phyloP scores from a whole-genome alignment of 805 yeast genomes.

The Teunomyces kruisii region DNA sequence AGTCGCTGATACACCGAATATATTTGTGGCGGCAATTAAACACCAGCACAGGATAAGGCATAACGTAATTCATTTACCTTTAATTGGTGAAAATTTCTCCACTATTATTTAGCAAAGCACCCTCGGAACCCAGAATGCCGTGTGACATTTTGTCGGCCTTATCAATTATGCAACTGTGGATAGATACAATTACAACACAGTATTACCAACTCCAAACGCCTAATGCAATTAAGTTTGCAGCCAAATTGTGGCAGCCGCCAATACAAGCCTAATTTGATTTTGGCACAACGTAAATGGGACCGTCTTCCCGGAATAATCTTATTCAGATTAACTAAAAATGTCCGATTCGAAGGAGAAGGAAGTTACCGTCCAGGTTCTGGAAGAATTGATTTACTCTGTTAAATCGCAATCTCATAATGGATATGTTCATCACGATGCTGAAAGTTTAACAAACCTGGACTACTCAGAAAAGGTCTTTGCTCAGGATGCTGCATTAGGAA shows the following conservation, averaged over 20 bases:
- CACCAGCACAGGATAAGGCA: too few relatives aligned
- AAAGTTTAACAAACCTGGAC: slow-evolving; percentile 1
- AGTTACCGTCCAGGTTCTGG: neutral
- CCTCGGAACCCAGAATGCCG: too few relatives aligned
- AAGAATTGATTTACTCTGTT: neutral
- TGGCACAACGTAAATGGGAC: neutral
- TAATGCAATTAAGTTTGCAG: neutral
- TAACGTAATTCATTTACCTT: too few relatives aligned
- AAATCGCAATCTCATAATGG: neutral
- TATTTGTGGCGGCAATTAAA: too few relatives aligned
- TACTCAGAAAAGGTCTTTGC: neutral
- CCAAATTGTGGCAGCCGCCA: neutral
- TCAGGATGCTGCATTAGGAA: neutral
- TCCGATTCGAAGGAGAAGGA: neutral
- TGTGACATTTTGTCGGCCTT: too few relatives aligned
- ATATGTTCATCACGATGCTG: neutral
- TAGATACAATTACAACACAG: neutral
- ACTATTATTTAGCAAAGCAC: too few relatives aligned
- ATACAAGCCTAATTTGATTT: too few relatives aligned
- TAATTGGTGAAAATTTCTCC: too few relatives aligned
- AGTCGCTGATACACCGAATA: too few relatives aligned
- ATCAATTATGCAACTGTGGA: neutral
- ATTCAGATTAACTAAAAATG: neutral
- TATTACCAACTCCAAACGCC: neutral
- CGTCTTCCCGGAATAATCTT: neutral